Conservation (phyloP, 768 basidiomycete species). For the Termitomyces sp. region DNA sequence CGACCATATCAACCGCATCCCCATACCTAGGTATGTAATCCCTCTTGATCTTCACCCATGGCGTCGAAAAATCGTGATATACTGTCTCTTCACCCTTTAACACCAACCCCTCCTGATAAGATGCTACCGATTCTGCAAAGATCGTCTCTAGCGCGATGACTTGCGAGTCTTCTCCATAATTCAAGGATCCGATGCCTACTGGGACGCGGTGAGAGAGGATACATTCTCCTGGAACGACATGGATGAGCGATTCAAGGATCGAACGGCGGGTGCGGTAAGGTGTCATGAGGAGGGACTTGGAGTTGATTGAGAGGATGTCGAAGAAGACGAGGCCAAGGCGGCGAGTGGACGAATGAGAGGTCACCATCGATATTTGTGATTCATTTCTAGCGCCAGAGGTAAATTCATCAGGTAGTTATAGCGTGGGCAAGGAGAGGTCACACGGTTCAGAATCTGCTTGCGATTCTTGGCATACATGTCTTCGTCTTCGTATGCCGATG, state of each 20-base stretch:
- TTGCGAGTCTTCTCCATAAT: not conserved
- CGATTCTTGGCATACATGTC: constrained; percentile 9
- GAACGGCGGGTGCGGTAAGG: constrained; percentile 58
- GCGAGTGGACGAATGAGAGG: constrained; percentile 30
- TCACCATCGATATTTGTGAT: constrained; percentile 26
- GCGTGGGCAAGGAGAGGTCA: not conserved
- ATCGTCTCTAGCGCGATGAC: constrained; percentile 8
- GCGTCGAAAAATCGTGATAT: constrained; percentile 59
- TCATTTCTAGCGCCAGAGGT: not conserved
- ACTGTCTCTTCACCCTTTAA: constrained; percentile 66
- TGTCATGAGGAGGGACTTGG: constrained; percentile 43
- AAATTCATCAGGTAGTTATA: not conserved
- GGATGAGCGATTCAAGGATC: constrained; percentile 54
- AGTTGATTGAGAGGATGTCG: constrained; percentile 72
- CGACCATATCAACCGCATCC: constrained; percentile 72
- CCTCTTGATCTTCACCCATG: constrained; percentile 87
- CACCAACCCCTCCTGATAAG: constrained; percentile 65
- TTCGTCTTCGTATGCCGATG: constrained; percentile 37
- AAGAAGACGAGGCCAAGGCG: constrained; percentile 85
- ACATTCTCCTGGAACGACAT: constrained; percentile 49
- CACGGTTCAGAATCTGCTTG: constrained; percentile 11
- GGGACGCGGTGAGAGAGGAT: constrained; percentile 54
- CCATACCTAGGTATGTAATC: constrained; percentile 87
- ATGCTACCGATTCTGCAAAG: constrained; percentile 48
- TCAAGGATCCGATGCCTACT: constrained; percentile 32